phyloP scores from a whole-genome alignment of 2,329 filamentous ascomycete genomes.

The Colletotrichum sp. region DNA sequence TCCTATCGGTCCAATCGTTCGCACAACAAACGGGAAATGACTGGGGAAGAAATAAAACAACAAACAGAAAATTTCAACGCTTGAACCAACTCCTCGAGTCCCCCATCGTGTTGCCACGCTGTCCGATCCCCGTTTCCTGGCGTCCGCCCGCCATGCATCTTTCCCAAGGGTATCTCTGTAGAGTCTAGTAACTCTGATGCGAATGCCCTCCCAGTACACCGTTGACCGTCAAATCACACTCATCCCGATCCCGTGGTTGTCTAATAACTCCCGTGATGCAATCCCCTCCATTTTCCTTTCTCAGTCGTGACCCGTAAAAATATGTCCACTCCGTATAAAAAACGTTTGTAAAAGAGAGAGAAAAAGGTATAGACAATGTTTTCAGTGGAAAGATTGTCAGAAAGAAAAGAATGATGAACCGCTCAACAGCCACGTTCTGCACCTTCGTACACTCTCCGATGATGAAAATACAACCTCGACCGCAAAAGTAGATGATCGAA shows the following conservation, averaged over 20 bases:
- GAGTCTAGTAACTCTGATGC: constrained; percentile 28
- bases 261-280: constrained; percentile 11
- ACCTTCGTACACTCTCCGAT: constrained; percentile 17
- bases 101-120: not conserved
- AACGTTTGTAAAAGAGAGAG: not conserved
- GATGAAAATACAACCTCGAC: not conserved
- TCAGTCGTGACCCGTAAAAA: not conserved
- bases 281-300: not conserved
- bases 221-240: not conserved
- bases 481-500: not conserved
- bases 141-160: not conserved
- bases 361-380: not conserved
- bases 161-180: constrained; percentile 2
- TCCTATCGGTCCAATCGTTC: constrained; percentile 9
- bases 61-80: not conserved
- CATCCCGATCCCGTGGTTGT: not conserved
- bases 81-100: not conserved
- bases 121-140: not conserved
- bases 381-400: not conserved
- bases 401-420: not conserved
- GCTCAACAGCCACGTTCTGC: not conserved
- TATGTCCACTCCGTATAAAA: not conserved
- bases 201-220: not conserved
- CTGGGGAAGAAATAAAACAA: not conserved
- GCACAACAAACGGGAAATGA: not conserved